These are phyloP conservation scores for Trametes meyenii DNA, from an alignment of 768 basidiomycete genomes.

Conservation along the genomic window DNA sequence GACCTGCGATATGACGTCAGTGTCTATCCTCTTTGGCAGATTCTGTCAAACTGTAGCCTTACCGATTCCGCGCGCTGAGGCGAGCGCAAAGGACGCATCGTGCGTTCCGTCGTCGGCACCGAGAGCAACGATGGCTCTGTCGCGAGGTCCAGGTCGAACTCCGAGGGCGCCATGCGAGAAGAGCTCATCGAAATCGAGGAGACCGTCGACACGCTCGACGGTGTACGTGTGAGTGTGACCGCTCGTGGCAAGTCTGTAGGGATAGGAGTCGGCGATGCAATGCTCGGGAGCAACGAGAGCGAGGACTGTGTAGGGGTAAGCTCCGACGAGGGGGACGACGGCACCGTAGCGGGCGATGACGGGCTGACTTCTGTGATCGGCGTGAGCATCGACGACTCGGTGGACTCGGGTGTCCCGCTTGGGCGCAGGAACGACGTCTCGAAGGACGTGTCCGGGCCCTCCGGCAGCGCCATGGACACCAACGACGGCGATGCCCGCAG, in stretches of 20 bases:
- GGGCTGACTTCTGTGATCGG: slow-evolving; percentile 38
- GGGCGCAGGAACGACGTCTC: slow-evolving; percentile 78
- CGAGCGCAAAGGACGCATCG: slow-evolving; percentile 11
- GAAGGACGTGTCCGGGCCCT: slow-evolving; percentile 64
- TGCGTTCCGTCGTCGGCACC: slow-evolving; percentile 37
- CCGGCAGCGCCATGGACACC: slow-evolving; percentile 51
- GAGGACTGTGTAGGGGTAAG: slow-evolving; percentile 33
- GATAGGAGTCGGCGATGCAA: slow-evolving; percentile 31
- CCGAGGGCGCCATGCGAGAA: slow-evolving; percentile 31
- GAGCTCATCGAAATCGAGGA: slow-evolving; percentile 37
- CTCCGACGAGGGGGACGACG: slow-evolving; percentile 35
- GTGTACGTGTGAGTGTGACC: slow-evolving; percentile 30
- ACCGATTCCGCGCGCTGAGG: slow-evolving; percentile 34
- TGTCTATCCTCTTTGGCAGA: not conserved
- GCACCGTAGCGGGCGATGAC: slow-evolving; percentile 28
- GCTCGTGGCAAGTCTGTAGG: slow-evolving; percentile 20
- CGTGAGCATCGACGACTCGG: slow-evolving; percentile 33
- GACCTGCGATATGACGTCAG: slow-evolving; percentile 27
- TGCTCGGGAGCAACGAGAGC: slow-evolving; percentile 38
- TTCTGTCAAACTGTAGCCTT: slow-evolving; percentile 19
- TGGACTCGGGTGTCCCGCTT: slow-evolving; percentile 41
- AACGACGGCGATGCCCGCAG: slow-evolving; percentile 71
- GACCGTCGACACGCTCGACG: slow-evolving; percentile 34
- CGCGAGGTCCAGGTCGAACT: slow-evolving; percentile 40
- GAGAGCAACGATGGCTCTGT: slow-evolving; percentile 64